Evolutionary conservation across 441 rosid species (phyloP), one percentile per base, ranked within the genome.

Genomic region (Metrosideros polymorpha): DNA sequence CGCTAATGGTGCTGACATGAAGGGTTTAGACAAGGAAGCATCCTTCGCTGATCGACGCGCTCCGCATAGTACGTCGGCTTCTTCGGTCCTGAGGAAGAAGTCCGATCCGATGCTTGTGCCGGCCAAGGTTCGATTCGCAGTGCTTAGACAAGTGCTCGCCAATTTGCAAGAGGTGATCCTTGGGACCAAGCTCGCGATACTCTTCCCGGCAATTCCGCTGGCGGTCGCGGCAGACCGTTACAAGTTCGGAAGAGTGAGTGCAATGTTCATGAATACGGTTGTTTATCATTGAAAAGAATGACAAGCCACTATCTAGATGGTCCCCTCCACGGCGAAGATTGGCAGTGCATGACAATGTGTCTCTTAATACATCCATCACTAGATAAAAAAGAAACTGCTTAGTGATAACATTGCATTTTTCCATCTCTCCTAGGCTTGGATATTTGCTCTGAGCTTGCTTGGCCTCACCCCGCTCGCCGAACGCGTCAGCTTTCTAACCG

Each of bases 401-500:
- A 52, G 51, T 19, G 84, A 52, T n/a, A 24, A 39, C 49, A n/a
- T 39, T 61, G 71, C 71, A 61, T n/a, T 61, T 52, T 24, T 18
- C 79, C n/a, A 54, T 47, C 30, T 19, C 32, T 86, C 47, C 86
- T 87, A 94, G 96, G 90, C 93, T 39, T 92, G 94, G 92, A 89
- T 94, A 75, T 93, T 93, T 90, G 93, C 92, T 76, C 90, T 93
- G 86, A 93, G 94, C 86, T 90, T 94, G 85, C 92, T 93, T 17
- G 96, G 96, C 15, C 90, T 94, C 86, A 86, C 94, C 27, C 95
- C 96, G 9, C 91, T 94, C 10, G 96, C 96, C n/a, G 96, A 94
- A 85, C 92, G 95, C 53, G 92, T 94, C 88, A 94, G 96, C 92
- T 94, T 93, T 89, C 89, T 94, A 84, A 94, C 95, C 6, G 96